Conservation (phyloP, 2,329 filamentous ascomycete genomes). For the Fusarium lateritium region DNA sequence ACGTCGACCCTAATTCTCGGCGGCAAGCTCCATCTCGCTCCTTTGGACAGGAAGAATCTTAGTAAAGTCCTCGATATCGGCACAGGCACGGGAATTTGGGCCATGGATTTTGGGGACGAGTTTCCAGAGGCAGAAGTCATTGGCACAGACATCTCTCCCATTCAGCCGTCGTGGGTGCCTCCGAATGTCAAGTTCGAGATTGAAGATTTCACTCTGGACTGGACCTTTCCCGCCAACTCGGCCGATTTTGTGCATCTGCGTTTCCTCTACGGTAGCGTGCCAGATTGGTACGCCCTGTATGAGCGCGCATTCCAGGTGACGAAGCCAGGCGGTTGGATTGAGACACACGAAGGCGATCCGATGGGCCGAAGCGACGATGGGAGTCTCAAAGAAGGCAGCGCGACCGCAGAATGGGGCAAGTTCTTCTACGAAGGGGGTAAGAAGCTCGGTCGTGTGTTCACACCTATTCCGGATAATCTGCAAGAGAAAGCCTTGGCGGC, state of each 20-base stretch:
- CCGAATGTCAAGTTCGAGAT: constrained; percentile 60
- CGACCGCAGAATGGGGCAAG: constrained; percentile 47
- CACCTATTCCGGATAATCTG: constrained; percentile 21
- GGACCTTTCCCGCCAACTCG: constrained; percentile 51
- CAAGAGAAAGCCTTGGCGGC: constrained; percentile 40
- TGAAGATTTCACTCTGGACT: constrained; percentile 52
- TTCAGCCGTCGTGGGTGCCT: constrained; percentile 67
- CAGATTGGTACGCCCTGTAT: constrained; percentile 69
- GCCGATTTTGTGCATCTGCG: constrained; percentile 75
- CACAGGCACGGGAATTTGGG: constrained; percentile 59
- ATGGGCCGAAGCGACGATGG: constrained; percentile 50
- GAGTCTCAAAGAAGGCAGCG: constrained; percentile 48
- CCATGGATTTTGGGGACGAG: constrained; percentile 62
- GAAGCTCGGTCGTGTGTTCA: constrained; percentile 52
- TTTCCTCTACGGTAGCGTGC: constrained; percentile 68
- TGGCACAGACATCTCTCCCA: constrained; percentile 70
- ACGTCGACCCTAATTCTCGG: constrained; percentile 28
- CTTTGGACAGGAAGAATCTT: constrained; percentile 7
- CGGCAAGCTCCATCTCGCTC: constrained; percentile 33
- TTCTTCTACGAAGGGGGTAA: constrained; percentile 50
- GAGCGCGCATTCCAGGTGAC: constrained; percentile 65
- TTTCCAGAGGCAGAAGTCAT: constrained; percentile 62
- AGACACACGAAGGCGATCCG: constrained; percentile 51
- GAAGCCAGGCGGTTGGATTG: constrained; percentile 68
- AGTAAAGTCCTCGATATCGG: constrained; percentile 37